A percentile compares a stretch with the other conserved stretches of the same genome.
Evolutionary conservation across 352 stramenopile genomes (phyloP).

Genomic region (Elongisporangium senticosum): DNA sequence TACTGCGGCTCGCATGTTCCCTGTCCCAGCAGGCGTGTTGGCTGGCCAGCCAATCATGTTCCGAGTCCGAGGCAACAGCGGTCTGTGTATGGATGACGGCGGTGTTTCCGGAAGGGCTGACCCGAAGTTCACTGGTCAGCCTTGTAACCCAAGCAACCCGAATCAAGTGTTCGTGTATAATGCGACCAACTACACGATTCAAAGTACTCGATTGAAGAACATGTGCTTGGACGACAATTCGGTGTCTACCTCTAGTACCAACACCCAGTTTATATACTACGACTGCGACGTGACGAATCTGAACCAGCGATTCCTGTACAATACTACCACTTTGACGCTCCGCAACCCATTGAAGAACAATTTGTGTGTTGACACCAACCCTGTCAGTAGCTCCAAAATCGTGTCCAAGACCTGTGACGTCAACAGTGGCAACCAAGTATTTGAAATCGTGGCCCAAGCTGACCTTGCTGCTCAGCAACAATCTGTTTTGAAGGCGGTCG

Average conservation of each 20-base stretch:
- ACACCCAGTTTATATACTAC: slow-evolving; percentile 1
- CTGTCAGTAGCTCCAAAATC: slow-evolving; percentile 5
- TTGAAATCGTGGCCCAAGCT: slow-evolving; percentile 14
- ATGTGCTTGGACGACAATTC: slow-evolving; percentile 2
- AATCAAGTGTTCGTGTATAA: slow-evolving; percentile 25
- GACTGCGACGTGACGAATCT: slow-evolving; percentile 17
- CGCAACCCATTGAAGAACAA: slow-evolving; percentile 18
- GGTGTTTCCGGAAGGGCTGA: slow-evolving; percentile 10
- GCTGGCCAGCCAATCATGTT: slow-evolving; percentile 18
- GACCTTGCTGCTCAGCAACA: slow-evolving; percentile 7
- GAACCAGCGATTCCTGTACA: slow-evolving; percentile 18
- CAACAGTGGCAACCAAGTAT: slow-evolving; percentile 15
- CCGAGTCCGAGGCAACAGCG: slow-evolving; percentile 15
- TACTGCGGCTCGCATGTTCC: neutral
- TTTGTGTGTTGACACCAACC: slow-evolving; percentile 19
- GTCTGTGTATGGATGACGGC: slow-evolving; percentile 30
- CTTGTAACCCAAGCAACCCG: slow-evolving; percentile 17
- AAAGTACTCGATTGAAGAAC: neutral
- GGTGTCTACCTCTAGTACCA: neutral
- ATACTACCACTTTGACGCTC: slow-evolving; percentile 19
- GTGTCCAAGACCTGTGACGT: slow-evolving; percentile 10
- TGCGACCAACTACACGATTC: slow-evolving; percentile 5
- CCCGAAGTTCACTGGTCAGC: slow-evolving; percentile 12
- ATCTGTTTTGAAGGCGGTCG: slow-evolving; percentile 11
- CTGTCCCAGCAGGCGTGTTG: slow-evolving; percentile 6